These are phyloP conservation scores for Cladosporium sp. DNA, from an alignment of 2,329 filamentous ascomycete species.

Conservation along the genomic window DNA sequence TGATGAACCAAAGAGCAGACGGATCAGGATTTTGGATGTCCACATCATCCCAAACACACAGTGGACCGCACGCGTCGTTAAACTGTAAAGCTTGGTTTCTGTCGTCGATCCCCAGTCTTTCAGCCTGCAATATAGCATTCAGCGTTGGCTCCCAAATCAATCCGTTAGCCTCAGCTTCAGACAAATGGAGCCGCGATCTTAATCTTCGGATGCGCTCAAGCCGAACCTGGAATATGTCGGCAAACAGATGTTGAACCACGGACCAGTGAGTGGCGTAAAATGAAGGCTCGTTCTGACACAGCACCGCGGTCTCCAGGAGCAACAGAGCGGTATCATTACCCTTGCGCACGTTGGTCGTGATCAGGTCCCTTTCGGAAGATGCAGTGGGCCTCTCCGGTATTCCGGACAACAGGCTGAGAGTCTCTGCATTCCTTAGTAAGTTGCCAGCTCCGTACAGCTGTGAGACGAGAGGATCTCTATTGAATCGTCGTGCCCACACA, in stretches of 20 bases:
- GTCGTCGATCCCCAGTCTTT: slow-evolving; percentile 26
- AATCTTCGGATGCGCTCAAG: slow-evolving; percentile 19
- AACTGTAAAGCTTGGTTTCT: slow-evolving; percentile 23
- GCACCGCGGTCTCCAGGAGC: slow-evolving; percentile 35
- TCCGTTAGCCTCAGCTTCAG: slow-evolving; percentile 24
- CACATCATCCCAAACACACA: neutral
- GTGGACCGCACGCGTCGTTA: slow-evolving; percentile 18
- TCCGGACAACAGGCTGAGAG: neutral
- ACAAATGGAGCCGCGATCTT: slow-evolving; percentile 23
- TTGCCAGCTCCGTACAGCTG: neutral
- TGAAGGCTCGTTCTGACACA: slow-evolving; percentile 36
- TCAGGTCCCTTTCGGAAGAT: neutral
- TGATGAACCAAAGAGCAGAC: slow-evolving; percentile 37
- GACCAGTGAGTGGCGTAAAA: slow-evolving; percentile 29
- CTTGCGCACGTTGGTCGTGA: slow-evolving; percentile 1
- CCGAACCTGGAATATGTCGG: slow-evolving; percentile 23
- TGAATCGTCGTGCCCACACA: slow-evolving; percentile 40
- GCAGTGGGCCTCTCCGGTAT: neutral
- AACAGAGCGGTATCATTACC: slow-evolving; percentile 34
- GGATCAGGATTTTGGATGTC: slow-evolving; percentile 20
- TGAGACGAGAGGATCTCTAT: slow-evolving; percentile 37
- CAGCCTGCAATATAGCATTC: slow-evolving; percentile 21
- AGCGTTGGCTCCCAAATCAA: slow-evolving; percentile 35
- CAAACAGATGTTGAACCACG: slow-evolving; percentile 20
- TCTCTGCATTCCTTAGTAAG: neutral